Base-by-base conservation (phyloP, 2,329 filamentous ascomycete species). In the Xylariomycetidae sp. region DNA sequence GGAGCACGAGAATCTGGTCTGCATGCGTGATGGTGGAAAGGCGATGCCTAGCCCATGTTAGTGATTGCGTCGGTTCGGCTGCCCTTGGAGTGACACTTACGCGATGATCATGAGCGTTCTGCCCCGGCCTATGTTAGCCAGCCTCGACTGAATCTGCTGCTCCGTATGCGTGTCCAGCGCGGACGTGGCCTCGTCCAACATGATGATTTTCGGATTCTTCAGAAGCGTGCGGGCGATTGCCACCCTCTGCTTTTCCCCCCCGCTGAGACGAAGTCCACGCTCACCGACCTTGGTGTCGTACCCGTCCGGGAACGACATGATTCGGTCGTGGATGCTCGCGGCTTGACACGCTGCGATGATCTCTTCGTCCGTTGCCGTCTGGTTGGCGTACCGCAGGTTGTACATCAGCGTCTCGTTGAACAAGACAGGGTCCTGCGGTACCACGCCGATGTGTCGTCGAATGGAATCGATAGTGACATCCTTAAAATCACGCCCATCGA, bases 321-420 rank as follows among this genome's bases (percentile, higher is more conserved):
- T 95, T 54, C 88, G 88, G 44, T 95, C 88, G 53, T 95, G 89
- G 36, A 95, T 95, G 50, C 85, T 90, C 13, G 89, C 88, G 16
- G 87, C 87, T 42, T 76, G 74, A 58, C 88, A 95, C 10, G 89
- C 89, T 27, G 76, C 77, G 50, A 79, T 84, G 2, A 95, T 79
- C 18, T 95, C 79, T 46, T 90, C 83, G 38, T 93, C 81, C 1
- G 83, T 84, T 9, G 83, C 87, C 18, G 73, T 60, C 26, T 85
- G 85, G 44, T 90, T 90, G 39, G 89, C 88, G 55, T 95, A 95
- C 56, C 80, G 83, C 40, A 95, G 68, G 54, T 95, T 95, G 64
- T 94, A 95, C 86, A 95, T 92, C 43, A 95, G 66, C 1, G 84
- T 83, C 58, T 95, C 89, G 57, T 95, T 95, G 72, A 95, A 95